Base-by-base conservation (phyloP, 2,329 filamentous ascomycete species). In the Pezicula rhizophila region DNA sequence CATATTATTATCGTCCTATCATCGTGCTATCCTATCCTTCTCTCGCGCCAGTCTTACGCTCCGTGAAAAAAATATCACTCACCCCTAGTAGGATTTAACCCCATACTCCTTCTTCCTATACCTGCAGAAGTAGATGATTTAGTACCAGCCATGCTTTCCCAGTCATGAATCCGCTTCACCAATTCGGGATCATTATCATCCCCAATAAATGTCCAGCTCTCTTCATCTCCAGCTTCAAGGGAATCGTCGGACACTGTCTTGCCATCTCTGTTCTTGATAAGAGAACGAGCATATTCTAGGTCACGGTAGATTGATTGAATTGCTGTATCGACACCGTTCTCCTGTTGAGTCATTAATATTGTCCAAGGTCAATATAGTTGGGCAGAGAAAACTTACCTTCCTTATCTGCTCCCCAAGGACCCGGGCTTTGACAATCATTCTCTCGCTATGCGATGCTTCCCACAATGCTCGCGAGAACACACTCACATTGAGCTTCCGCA, bases 231-330 rank as follows among this genome's bases (percentile, higher is more conserved):
- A 11, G 84, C 82, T 28, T 83, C 83, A 2, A 56, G 70, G 11
- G 77, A 70, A 44, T 80, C 74, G 35, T 78, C 67, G 39, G 66
- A 73, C 15, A 69, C 66, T 46, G 60, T 83, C 66, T 78, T 79
- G 53, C 71, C 72, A 2, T 71, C 68, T 65, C 79, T 80, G 49
- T 73, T 79, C 66, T 86, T 87, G 65, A 96, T 86, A 40, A 97
- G 74, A 14, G 85, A 85, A 66, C 81, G 87, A 34, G 93, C 91
- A 60, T 96, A 96, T 64, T 97, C 93, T 48, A 97, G 77, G 65
- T 97, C 92, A 38, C 93, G 86, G 65, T 97, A 99, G 49, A 99
- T 88, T 52, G 83, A 87, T 66, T 96, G 88, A 53, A 97, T 93
- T 5, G 92, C 93, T 5, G 78, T 87, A 42, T 85, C 82, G n/a